Conservation (phyloP, 2,329 filamentous ascomycete genomes). For the Ceratocystis variospora region DNA sequence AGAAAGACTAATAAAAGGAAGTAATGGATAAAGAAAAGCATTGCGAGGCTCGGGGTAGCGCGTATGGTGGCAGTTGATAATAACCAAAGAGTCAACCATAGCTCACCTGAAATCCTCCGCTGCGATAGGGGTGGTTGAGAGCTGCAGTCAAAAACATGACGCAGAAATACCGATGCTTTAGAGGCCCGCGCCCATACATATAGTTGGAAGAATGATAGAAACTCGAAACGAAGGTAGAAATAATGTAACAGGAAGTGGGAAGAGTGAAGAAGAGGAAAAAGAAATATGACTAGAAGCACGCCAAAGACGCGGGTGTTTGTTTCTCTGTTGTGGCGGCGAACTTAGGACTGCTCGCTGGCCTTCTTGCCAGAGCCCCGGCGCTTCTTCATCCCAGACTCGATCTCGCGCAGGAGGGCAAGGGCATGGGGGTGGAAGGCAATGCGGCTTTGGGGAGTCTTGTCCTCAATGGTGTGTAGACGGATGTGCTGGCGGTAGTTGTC, state of each 20-base stretch:
- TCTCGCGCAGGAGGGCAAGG: constrained; percentile 20
- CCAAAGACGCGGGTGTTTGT: constrained; percentile 3
- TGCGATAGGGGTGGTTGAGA: background rate
- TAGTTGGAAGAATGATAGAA: constrained; percentile 10
- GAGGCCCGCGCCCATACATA: constrained; percentile 1
- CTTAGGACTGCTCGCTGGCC: constrained; percentile 13
- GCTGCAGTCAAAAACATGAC: background rate
- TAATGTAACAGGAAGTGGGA: constrained; percentile 9
- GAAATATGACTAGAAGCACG: constrained; percentile 11
- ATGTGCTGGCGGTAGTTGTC: constrained; percentile 31
- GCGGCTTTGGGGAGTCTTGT: constrained; percentile 23
- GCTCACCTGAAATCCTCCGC: background rate
- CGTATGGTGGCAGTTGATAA: background rate
- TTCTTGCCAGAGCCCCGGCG: constrained; percentile 18
- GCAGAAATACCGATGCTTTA: constrained; percentile 1
- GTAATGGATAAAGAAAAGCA: constrained; percentile 4
- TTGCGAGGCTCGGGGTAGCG: background rate
- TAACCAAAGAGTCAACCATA: background rate
- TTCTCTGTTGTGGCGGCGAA: background rate
- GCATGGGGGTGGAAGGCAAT: constrained; percentile 25
- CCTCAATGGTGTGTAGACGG: constrained; percentile 26
- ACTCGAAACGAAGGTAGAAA: constrained; percentile 12
- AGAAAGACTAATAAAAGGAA: constrained; percentile 10
- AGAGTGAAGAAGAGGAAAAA: constrained; percentile 4
- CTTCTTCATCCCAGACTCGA: constrained; percentile 19